Conservation (phyloP, 2,329 filamentous ascomycete species). For the Cyanodermella asteris region DNA sequence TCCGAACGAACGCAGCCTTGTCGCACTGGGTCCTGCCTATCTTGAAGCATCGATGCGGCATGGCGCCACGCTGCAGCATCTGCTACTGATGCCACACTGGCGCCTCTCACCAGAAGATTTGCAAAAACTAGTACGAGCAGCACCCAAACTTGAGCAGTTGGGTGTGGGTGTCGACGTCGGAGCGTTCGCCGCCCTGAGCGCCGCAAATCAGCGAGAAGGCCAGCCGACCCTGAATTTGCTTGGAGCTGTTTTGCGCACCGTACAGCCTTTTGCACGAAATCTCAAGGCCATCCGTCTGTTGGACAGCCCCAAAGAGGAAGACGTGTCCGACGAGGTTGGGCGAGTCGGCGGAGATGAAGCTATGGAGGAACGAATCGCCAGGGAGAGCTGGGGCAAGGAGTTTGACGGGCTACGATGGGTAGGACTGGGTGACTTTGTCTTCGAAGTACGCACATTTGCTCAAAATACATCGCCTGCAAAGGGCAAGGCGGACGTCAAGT, state of each 20-base stretch:
- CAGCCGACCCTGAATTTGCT: slow-evolving; percentile 12
- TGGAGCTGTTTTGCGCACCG: no score
- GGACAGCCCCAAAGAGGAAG: slow-evolving; percentile 2
- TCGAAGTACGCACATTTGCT: no score
- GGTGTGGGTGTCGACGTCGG: slow-evolving; percentile 25
- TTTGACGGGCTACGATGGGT: slow-evolving; percentile 4
- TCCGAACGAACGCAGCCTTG: no score
- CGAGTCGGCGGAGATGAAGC: slow-evolving; percentile 3
- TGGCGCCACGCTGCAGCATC: slow-evolving; percentile 28
- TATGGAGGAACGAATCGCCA: slow-evolving; percentile 5
- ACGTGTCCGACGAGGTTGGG: slow-evolving; percentile 5
- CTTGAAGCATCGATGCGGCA: no score
- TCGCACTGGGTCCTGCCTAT: no score
- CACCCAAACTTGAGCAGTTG: slow-evolving; percentile 37
- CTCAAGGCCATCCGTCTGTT: slow-evolving; percentile 18
- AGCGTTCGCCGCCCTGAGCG: slow-evolving; percentile 18
- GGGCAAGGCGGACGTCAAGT: no score
- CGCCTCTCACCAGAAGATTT: slow-evolving; percentile 26
- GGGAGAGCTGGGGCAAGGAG: slow-evolving; percentile 2
- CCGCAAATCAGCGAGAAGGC: no score
- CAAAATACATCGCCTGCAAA: no score
- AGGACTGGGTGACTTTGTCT: slow-evolving; percentile 7
- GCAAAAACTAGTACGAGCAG: slow-evolving; percentile 28
- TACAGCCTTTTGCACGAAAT: slow-evolving; percentile 10
- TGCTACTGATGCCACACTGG: slow-evolving; percentile 36